Evolutionary conservation across 345 rosid genomes (phyloP).

Genomic region (Hibiscus syriacus): DNA sequence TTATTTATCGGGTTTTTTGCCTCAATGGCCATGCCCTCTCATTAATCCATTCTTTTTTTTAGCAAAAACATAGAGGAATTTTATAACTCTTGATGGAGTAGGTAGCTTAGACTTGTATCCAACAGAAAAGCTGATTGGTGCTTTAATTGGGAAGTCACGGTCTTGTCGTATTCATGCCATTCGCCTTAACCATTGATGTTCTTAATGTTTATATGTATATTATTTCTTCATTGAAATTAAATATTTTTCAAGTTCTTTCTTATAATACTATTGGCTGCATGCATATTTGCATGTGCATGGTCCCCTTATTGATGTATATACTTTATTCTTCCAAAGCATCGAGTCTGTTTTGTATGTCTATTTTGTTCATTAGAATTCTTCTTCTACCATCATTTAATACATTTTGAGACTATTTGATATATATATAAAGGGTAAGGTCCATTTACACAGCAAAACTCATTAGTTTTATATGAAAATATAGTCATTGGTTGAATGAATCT

Average conservation of each 20-base stretch:
- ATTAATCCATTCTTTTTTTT: not conserved
- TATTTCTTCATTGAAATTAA: conserved; percentile 3
- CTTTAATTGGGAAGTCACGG: not conserved
- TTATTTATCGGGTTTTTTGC: not conserved
- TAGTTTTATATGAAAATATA: too few species aligned
- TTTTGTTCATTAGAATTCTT: too few species aligned
- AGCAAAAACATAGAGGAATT: not conserved
- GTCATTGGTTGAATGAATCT: too few species aligned
- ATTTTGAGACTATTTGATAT: too few species aligned
- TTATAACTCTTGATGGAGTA: conserved; percentile 20
- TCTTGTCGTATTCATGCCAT: too few species aligned
- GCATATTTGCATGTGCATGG: not conserved
- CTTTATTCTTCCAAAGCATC: too few species aligned
- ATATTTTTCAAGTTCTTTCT: not conserved
- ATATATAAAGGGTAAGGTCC: too few species aligned
- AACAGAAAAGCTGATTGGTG: conserved; percentile 1
- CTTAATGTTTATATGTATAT: not conserved
- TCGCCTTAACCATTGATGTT: not conserved
- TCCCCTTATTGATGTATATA: not conserved
- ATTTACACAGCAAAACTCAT: too few species aligned
- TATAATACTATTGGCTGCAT: not conserved
- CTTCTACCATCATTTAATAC: too few species aligned
- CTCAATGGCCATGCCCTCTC: not conserved
- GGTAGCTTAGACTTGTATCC: conserved; percentile 9
- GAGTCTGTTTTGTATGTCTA: too few species aligned